Percentiles rank a stretch among this genome's conserved stretches.
phyloP scores from a whole-genome alignment of 805 yeast genomes.

The Candida chilensis region DNA sequence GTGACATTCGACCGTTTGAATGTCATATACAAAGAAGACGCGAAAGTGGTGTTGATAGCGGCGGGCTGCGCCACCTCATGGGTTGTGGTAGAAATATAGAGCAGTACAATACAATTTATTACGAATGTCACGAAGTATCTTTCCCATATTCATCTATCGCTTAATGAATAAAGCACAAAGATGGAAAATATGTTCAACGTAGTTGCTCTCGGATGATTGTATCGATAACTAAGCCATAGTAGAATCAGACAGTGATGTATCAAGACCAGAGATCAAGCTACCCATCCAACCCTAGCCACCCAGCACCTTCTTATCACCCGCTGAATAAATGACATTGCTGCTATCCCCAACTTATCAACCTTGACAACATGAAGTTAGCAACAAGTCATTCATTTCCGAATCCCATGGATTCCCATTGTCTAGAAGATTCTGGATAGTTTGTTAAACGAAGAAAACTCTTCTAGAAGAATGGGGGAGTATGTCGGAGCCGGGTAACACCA shows the following conservation, averaged over 20 bases:
- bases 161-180: constrained; percentile 32
- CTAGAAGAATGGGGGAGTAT: neutral
- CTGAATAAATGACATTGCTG: neutral
- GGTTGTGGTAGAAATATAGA: constrained; percentile 26
- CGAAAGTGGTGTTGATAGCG: constrained; percentile 19
- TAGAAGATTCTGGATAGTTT: neutral
- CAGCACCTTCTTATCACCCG: neutral
- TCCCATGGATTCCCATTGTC: neutral
- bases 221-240: constrained; percentile 23
- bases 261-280: too few relatives aligned
- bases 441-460: neutral
- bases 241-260: too few relatives aligned
- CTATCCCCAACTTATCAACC: neutral
- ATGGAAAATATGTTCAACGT: constrained; percentile 81
- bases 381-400: too few relatives aligned
- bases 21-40: constrained; percentile 11
- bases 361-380: neutral
- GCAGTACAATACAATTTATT: too few relatives aligned
- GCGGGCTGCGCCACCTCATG: constrained; percentile 70
- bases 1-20: constrained; percentile 29
- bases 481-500: neutral
- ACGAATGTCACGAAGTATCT: constrained; percentile 63
- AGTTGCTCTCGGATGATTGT: constrained; percentile 55
- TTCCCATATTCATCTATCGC: constrained; percentile 71
- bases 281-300: too few relatives aligned